Base-by-base conservation (phyloP, 345 rosid species). In the Salix viminalis region DNA sequence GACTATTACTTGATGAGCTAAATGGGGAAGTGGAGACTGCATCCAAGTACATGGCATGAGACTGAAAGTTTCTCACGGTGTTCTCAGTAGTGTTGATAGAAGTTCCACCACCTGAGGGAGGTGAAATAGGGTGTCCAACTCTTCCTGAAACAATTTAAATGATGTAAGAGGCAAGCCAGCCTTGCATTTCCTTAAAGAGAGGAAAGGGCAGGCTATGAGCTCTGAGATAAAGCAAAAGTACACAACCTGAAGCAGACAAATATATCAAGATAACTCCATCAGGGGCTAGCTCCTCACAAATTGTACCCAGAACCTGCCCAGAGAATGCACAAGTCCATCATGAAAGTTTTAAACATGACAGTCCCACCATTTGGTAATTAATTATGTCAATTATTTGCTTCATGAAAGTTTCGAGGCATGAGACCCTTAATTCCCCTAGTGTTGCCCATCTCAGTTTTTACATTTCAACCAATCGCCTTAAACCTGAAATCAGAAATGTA, bases 171-270 rank as follows among this genome's bases (percentile, higher is more conserved):
- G 70, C 73, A 69, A 75, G 70, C 77, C 50, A 71, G 84, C 80
- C 67, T 72, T 28, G 32, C 19, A 77, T 19, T 80, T 71, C 18
- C 48, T 64, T 26, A 19, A 34, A 24, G 32, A 66, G 64, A 76
- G 21, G 18, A 64, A 9, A 67, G 52, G 52, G 18, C 54, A 11
- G 66, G 72, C 58, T 46, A 41, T 52, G 64, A 77, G 44, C 54
- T 54, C 10, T 64, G 54, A 13, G 16, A 44, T 13, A 13, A 44
- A 44, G 50, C 50, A 13, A 72, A 48, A 42, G 69, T 44, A 70
- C 30, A 73, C 72, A 75, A 95, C 99, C 99, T 81, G 97, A 89
- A 80, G 96, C 99, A 76, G 97, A 95, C 77, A 93, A 84, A 85
- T 91, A 95, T 84, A 95, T 50, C 69, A 95, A 84, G 64, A 95